Percentiles rank a stretch among this genome's conserved stretches.
These are phyloP conservation scores for Lichtheimia hyalospora DNA, from an alignment of 371 early-diverging fungal genomes.

Conservation along the genomic window DNA sequence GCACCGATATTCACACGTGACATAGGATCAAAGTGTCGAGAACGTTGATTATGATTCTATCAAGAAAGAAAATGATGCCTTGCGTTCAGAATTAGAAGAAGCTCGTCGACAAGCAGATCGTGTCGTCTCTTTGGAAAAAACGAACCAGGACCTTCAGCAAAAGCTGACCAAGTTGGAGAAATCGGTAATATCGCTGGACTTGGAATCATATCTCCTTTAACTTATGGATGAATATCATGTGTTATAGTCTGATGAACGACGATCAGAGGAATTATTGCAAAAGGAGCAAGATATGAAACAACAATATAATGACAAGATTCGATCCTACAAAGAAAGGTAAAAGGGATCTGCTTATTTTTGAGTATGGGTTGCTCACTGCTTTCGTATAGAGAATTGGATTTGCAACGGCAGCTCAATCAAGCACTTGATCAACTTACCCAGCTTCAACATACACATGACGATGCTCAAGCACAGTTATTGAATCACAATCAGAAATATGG, in stretches of 20 bases:
- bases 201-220: not conserved
- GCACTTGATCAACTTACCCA: conserved; percentile 75
- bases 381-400: conserved; percentile 69
- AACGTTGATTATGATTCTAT: conserved; percentile 45
- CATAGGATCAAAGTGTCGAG: conserved; percentile 64
- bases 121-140: conserved; percentile 46
- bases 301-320: conserved; percentile 74
- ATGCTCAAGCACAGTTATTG: conserved; percentile 75
- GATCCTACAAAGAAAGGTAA: conserved; percentile 79
- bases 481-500: conserved; percentile 73
- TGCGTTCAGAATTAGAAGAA: conserved; percentile 56
- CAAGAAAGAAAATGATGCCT: conserved; percentile 53
- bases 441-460: conserved; percentile 71
- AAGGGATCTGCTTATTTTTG: not conserved
- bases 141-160: conserved; percentile 52
- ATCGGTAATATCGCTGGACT: conserved; percentile 17
- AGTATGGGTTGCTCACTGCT: not conserved
- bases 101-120: conserved; percentile 41
- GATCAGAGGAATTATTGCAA: conserved; percentile 49
- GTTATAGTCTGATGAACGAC: conserved; percentile 59
- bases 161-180: conserved; percentile 53
- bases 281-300: conserved; percentile 68
- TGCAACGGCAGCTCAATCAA: conserved; percentile 81
- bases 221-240: not conserved
- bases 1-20: not conserved